Percentiles rank a stretch among this genome's conserved stretches.
These are phyloP conservation scores for Jatropha podagrica DNA, from an alignment of 441 rosid genomes.

Conservation along the genomic window DNA sequence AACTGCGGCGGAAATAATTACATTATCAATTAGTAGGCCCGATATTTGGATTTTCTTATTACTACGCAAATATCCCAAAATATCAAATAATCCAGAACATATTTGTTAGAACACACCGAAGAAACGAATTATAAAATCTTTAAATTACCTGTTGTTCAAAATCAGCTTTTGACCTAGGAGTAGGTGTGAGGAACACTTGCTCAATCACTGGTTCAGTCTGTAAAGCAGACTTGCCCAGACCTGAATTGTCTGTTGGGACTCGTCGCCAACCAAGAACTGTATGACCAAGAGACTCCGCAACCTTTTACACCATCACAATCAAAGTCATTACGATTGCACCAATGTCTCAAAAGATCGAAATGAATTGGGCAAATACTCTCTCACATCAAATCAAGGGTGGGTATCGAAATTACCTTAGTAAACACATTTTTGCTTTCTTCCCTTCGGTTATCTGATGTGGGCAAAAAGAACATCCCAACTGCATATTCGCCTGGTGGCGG, in stretches of 20 bases:
- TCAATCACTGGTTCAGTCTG: conserved; percentile 93
- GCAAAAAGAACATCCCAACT: conserved; percentile 98
- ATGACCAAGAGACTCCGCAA: conserved; percentile 98
- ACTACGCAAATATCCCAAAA: background rate
- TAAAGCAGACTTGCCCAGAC: conserved; percentile 83
- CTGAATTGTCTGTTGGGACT: conserved; percentile 90
- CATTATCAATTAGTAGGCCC: background rate
- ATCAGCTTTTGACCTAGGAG: conserved; percentile 72
- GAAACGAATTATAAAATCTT: too few relatives aligned
- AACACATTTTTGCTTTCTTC: conserved; percentile 87
- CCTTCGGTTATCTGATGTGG: conserved; percentile 72
- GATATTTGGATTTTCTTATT: background rate
- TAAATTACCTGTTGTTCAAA: conserved; percentile 86
- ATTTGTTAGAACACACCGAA: background rate
- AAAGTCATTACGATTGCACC: background rate
- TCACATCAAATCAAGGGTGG: background rate
- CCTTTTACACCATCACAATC: conserved; percentile 36
- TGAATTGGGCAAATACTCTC: background rate
- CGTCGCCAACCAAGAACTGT: conserved; percentile 94
- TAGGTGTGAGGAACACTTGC: conserved; percentile 91
- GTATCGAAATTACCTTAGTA: conserved; percentile 58
- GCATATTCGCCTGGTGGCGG: conserved; percentile 90
- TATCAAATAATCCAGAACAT: background rate
- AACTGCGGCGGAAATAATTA: too few relatives aligned
- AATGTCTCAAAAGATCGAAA: background rate